Percentiles rank a stretch among this genome's conserved stretches.
phyloP scores from a whole-genome alignment of 352 stramenopile species.

The Phytophthora podocarpi region DNA sequence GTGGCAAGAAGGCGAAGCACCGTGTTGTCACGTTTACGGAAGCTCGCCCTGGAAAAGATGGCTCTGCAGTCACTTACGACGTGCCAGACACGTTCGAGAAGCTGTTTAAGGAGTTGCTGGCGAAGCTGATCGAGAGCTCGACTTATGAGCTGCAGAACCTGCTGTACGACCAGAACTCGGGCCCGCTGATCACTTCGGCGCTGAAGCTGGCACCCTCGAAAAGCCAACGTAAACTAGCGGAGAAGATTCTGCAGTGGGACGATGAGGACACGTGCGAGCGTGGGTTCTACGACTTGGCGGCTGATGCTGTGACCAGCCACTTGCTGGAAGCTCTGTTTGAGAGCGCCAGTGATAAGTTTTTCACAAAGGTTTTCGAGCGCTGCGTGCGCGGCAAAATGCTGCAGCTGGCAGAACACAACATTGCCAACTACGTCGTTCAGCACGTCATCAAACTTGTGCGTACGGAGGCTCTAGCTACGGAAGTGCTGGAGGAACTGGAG shows the following conservation, averaged over 20 bases:
- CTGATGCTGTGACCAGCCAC: slow-evolving; percentile 78
- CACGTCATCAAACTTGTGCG: slow-evolving; percentile 64
- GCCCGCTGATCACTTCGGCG: slow-evolving; percentile 66
- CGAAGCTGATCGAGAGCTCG: slow-evolving; percentile 45
- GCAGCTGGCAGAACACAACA: slow-evolving; percentile 72
- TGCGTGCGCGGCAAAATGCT: slow-evolving; percentile 68
- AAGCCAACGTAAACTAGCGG: slow-evolving; percentile 52
- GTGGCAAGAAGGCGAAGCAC: slow-evolving; percentile 85
- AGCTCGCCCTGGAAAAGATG: slow-evolving; percentile 41
- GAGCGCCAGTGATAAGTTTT: slow-evolving; percentile 69
- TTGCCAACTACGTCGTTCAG: slow-evolving; percentile 88
- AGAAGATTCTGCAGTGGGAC: slow-evolving; percentile 78
- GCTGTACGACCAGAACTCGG: slow-evolving; percentile 78
- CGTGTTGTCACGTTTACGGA: slow-evolving; percentile 67
- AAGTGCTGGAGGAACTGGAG: slow-evolving; percentile 67
- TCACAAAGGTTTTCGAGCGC: slow-evolving; percentile 65
- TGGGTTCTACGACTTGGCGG: slow-evolving; percentile 71
- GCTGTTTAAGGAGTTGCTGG: slow-evolving; percentile 66
- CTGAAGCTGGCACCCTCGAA: slow-evolving; percentile 64
- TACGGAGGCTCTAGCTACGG: slow-evolving; percentile 43
- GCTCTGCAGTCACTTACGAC: slow-evolving; percentile 39
- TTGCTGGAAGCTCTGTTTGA: slow-evolving; percentile 72
- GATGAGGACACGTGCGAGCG: slow-evolving; percentile 54
- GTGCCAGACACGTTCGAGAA: slow-evolving; percentile 63
- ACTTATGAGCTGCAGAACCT: slow-evolving; percentile 59